Evolutionary conservation across 2,329 filamentous ascomycete species (phyloP), one percentile per base, ranked within the genome.

Genomic region (Elsinoe necatrix): DNA sequence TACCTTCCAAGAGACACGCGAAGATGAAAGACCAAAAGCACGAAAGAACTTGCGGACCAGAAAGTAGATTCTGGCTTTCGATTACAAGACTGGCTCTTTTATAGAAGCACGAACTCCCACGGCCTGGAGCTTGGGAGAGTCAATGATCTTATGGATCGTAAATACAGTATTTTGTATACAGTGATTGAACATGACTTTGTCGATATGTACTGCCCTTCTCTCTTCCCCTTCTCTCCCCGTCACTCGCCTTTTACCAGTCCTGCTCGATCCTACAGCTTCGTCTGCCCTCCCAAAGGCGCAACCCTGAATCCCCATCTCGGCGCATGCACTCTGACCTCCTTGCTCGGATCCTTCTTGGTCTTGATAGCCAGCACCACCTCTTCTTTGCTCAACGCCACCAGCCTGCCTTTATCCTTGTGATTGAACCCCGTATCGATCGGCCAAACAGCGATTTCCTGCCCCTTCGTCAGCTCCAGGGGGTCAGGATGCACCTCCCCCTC

Each of bases 351-450:
- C 18, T 29, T 45, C 58, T 69, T 68, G 2, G 71, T 72, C 57
- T 68, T 65, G 12, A 76, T 74, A 66, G 82, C 77, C 59, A 85
- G 72, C 1, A 85, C 82, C 6, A 83, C 73, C 72, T 86, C 81
- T 45, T 73, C 69, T 20, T 65, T 65, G 42, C 73, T 73, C 52
- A 87, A 63, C 23, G 73, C 73, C 12, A 84, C 70, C 59, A 87
- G 69, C 41, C 57, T 70, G 0, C 85, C 85, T 1, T 66, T 64
- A 64, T 87, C 84, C 61, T 75, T 78, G 65, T 83, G 75, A n/a
- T 67, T 74, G 54, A 71, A 75, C 4, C 84, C 84, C 43, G 79
- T 78, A 65, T 88, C 84, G 1, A 76, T 79, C 4, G 84, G 85
- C 73, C 77, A 82, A 23, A 86, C 68, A 65, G 76, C 72, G 2